Evolutionary conservation across 768 basidiomycete species (phyloP), one percentile per base, ranked within the genome.

Genomic region (Mycena pura): DNA sequence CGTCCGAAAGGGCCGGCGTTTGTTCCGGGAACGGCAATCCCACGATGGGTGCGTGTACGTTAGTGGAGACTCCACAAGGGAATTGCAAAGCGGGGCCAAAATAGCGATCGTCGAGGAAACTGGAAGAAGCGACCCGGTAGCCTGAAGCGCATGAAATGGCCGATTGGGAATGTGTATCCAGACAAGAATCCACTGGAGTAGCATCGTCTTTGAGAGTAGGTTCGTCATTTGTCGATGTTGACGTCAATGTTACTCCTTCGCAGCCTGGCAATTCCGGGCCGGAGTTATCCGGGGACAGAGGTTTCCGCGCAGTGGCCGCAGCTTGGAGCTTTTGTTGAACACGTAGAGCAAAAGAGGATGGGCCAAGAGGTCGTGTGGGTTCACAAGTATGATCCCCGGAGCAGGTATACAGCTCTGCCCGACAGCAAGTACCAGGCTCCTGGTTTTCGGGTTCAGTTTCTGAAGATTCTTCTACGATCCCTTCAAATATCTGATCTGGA

Each of bases 261-360:
- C n/a, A n/a, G n/a, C n/a, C n/a, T n/a, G n/a, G n/a, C n/a, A n/a
- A 14, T 28, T n/a, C 32, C 21, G 19, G 17, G 29, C 28, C 17
- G 19, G 41, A 38, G 32, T 47, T 15, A 31, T 45, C 25, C 57
- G 56, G 7, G 6, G 8, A 22, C 2, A 38, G 34, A 52, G 55
- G 19, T 25, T 57, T 31, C 22, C 55, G 55, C 29, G 50, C 22
- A 19, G 44, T 27, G 10, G 55, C 49, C 19, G 63, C 65, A 25
- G 68, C 69, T 39, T 71, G 66, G 25, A 77, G 69, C 63, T 81
- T 83, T 51, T 81, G 76, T 55, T 79, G 77, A 5, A 82, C 77
- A 45, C 80, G 81, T 31, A 67, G 63, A 32, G 80, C 70, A 70
- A 86, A 84, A 5, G 77, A 76, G 19, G 80, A 76, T 19, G 72